Percentiles rank a stretch among this genome's conserved stretches.
Evolutionary conservation across 2,329 filamentous ascomycete species (phyloP).

Genomic region (Kalaharituber pfeilii): DNA sequence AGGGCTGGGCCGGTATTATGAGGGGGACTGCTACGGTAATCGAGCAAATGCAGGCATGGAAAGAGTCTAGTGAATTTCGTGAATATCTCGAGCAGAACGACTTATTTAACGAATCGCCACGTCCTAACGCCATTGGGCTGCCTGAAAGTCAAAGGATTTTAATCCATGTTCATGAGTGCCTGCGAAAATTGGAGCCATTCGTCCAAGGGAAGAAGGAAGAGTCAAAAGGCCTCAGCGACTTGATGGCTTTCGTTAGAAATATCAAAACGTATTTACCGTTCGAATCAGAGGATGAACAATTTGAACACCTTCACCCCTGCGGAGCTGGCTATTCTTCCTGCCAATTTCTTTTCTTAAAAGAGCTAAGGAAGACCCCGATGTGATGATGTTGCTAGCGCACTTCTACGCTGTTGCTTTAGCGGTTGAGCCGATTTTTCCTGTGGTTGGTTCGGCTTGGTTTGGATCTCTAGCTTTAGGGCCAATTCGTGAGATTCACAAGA

Average conservation of each 20-base stretch:
- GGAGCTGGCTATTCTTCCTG: slow-evolving; percentile 92
- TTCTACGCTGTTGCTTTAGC: slow-evolving; percentile 79
- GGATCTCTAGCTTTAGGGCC: slow-evolving; percentile 62
- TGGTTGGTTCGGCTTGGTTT: slow-evolving; percentile 78
- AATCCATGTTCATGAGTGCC: slow-evolving; percentile 47
- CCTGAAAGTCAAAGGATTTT: slow-evolving; percentile 52
- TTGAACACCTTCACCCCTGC: slow-evolving; percentile 75
- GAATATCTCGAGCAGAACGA: slow-evolving; percentile 61
- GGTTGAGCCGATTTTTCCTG: slow-evolving; percentile 79
- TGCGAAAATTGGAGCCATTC: slow-evolving; percentile 49
- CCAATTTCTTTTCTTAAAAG: slow-evolving; percentile 69
- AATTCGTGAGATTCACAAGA: slow-evolving; percentile 69
- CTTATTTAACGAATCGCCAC: slow-evolving; percentile 39
- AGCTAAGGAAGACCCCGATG: slow-evolving; percentile 55
- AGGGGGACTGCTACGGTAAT: slow-evolving; percentile 82
- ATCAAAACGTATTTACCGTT: slow-evolving; percentile 48
- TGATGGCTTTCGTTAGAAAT: slow-evolving; percentile 55
- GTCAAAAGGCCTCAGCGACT: slow-evolving; percentile 47
- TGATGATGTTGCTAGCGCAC: slow-evolving; percentile 70
- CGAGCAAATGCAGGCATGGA: slow-evolving; percentile 79
- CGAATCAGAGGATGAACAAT: slow-evolving; percentile 63
- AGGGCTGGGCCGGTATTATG: slow-evolving; percentile 82
- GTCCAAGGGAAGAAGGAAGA: slow-evolving; percentile 54
- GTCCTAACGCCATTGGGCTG: slow-evolving; percentile 42
- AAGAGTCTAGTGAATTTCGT: slow-evolving; percentile 70